Evolutionary conservation across 108 stramenopile genomes (phyloP), one percentile per base, ranked within the genome.

Genomic region (Cyclostephanos invisitatus): DNA sequence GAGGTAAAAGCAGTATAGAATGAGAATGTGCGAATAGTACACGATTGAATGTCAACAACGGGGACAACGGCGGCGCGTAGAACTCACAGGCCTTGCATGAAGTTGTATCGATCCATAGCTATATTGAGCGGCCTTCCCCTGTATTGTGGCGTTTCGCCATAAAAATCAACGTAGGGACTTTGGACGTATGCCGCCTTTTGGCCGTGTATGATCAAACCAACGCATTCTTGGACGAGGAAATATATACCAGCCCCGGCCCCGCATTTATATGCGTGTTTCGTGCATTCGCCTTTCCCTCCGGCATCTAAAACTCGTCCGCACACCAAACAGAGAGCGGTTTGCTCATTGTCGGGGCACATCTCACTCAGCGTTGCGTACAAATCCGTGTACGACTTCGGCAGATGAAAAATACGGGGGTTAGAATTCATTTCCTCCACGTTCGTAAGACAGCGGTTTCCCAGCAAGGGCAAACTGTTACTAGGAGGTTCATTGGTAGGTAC

Each of bases 161-260:
- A 92, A 65, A 85, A 89, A 60, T 98, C 97, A 37, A 97, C 97
- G 64, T 96, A 98, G 3, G 96, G 96, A 77, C 93, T 90, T 60
- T 92, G 91, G 24, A 96, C 85, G 51, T 96, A 98, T 5, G 91
- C 89, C 0, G 96, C 96, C 55, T 89, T 90, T 1, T 68, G 62
- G 8, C 90, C 91, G 78, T 96, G 93, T 69, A 98, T 85, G 15
- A 96, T 83, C 36, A 98, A 73, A 12, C 91, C 90, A 58, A 79
- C 70, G 77, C 96, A 97, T 77, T 98, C 96, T 73, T 96, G 95
- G 59, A 98, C 68, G 21, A 98, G 79, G 73, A 97, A 98, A 83
- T 96, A 96, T 36, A 98, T 66, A 9, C 97, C 95, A 29, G 86
- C 82, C 27, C 96, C 97, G 24, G 85, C 89, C 32, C 97, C 97